Conservation (phyloP, 805 yeast species). For the Saturnispora sanitii region DNA sequence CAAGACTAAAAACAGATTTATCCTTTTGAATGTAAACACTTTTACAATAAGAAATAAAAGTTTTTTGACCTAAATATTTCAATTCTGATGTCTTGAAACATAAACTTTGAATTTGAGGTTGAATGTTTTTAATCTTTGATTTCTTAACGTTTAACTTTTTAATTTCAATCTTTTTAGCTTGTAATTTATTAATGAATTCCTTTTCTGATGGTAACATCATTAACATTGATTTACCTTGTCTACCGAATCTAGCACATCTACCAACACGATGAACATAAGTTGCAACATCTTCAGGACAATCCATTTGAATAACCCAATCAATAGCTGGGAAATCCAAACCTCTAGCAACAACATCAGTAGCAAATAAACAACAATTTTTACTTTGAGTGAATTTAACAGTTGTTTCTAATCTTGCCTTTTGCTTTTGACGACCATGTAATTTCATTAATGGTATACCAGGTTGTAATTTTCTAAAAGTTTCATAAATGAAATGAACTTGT, state of each 20-base stretch:
- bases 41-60: conserved; percentile 83
- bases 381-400: conserved; percentile 68
- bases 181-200: conserved; percentile 57
- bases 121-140: conserved; percentile 62
- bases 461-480: conserved; percentile 74
- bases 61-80: conserved; percentile 91
- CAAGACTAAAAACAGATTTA: conserved; percentile 73
- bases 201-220: conserved; percentile 82
- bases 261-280: conserved; percentile 91
- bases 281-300: conserved; percentile 83
- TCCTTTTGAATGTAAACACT: conserved; percentile 82
- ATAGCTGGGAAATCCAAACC: conserved; percentile 90
- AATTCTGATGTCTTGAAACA: conserved; percentile 87
- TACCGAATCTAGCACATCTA: conserved; percentile 80
- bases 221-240: conserved; percentile 70
- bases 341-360: conserved; percentile 87
- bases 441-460: conserved; percentile 87
- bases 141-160: conserved; percentile 66
- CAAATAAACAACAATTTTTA: conserved; percentile 71
- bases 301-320: conserved; percentile 91
- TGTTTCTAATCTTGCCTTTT: conserved; percentile 78
- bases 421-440: conserved; percentile 84
- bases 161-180: conserved; percentile 55
- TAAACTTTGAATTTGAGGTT: conserved; percentile 76
- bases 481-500: conserved; percentile 85